A percentile compares a stretch with the other conserved stretches of the same genome.
These are phyloP conservation scores for Alternaria triticimaculans DNA, from an alignment of 2,329 filamentous ascomycete species.

Conservation along the genomic window DNA sequence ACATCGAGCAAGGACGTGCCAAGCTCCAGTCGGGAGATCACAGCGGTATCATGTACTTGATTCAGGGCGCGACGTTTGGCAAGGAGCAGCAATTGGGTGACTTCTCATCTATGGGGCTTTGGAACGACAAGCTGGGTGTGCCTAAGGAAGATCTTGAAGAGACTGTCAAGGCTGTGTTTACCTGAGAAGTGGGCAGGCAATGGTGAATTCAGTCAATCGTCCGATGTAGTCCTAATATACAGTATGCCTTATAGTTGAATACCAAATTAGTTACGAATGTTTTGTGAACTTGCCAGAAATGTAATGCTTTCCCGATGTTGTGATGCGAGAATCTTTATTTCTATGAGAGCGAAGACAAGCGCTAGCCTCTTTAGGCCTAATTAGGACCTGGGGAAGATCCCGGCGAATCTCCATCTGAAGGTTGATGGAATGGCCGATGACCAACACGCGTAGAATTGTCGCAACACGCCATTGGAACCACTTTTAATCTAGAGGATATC, in stretches of 20 bases:
- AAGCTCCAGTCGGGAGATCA: conserved; percentile 49
- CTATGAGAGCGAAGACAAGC: too few species aligned
- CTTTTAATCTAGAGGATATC: background rate
- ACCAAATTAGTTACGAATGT: too few species aligned
- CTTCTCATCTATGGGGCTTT: conserved; percentile 32
- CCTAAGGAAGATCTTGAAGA: conserved; percentile 50
- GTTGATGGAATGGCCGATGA: conserved; percentile 7
- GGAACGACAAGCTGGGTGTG: conserved; percentile 54
- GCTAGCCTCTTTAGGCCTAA: conserved; percentile 6
- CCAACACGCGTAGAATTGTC: conserved; percentile 10
- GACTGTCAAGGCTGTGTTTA: conserved; percentile 26
- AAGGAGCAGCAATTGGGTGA: conserved; percentile 28
- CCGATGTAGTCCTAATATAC: background rate
- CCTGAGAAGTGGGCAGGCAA: background rate
- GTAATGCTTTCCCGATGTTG: fast-evolving
- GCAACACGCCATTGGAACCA: conserved; percentile 13
- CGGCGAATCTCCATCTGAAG: conserved; percentile 14
- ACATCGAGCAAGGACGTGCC: conserved; percentile 37
- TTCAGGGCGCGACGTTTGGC: conserved; percentile 26
- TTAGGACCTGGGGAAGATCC: conserved; percentile 17
- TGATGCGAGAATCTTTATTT: too few species aligned
- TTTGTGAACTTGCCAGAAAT: too few species aligned
- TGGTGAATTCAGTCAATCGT: background rate
- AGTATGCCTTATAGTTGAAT: too few species aligned
- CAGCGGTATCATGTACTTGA: conserved; percentile 27